Base-by-base conservation (phyloP, 169 alveolate genomes). In the Babesia ovata region DNA sequence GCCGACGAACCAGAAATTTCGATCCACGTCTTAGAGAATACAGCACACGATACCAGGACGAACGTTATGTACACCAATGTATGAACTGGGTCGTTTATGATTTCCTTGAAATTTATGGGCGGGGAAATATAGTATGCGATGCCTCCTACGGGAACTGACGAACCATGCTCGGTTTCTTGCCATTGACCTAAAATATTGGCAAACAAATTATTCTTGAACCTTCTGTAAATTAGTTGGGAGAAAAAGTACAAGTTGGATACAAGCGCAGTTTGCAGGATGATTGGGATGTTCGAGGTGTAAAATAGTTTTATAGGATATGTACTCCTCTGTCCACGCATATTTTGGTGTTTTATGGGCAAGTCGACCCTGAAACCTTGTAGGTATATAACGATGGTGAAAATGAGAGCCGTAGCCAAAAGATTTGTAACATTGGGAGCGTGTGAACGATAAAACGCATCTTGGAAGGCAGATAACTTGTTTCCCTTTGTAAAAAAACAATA, bases 241-340 rank as follows among this genome's bases (percentile, higher is more conserved):
- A 98, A 96, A 98, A 98, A 98, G 91, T 97, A 98, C 71, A 98
- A 92, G 87, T 98, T 97, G 28, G 99, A 98, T 44, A 98, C 99
- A 62, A 98, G 93, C 8, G 99, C 99, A 21, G 95, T 92, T 88
- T 97, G 98, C 67, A 98, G 95, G 69, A 98, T 98, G 75, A 98
- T 98, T 14, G 99, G 99, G 75, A 98, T 98, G 96, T 98, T 98
- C 45, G 99, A 96, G 66, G 99, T 98, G 93, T 98, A 98, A 92
- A 98, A 98, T 59, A 98, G 95, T 91, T 97, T 98, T 86, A 98
- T 98, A 52, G 99, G 99, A 92, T 97, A 98, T 33, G 99, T 93
- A 63, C 98, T 97, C 83, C 95, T 94, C 82, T 95, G 97, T 14
- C 99, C 99, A 45, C 99, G 91, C 65, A 97, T 97, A 78, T 94